Evolutionary conservation across 2,329 filamentous ascomycete species (phyloP).

Genomic region (Aureobasidium vineae): DNA sequence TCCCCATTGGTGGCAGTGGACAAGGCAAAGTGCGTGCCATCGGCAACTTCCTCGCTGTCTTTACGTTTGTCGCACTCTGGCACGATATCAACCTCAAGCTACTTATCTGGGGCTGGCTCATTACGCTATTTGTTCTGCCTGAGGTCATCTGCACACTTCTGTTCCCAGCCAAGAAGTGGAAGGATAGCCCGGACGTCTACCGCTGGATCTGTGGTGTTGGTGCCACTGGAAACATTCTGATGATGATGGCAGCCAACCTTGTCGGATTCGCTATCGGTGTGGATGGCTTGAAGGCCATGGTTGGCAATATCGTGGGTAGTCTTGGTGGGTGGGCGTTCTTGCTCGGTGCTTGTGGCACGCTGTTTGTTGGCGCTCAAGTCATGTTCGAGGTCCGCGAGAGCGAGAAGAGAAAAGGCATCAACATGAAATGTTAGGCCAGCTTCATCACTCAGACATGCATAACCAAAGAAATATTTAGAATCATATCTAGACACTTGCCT

Average conservation of each 20-base stretch:
- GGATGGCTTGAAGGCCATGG: constrained; percentile 76
- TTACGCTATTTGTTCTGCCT: constrained; percentile 89
- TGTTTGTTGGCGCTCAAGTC: constrained; percentile 84
- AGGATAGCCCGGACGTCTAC: constrained; percentile 66
- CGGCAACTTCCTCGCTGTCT: constrained; percentile 76
- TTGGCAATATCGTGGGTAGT: constrained; percentile 71
- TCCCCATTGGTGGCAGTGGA: constrained; percentile 81
- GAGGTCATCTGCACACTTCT: constrained; percentile 70
- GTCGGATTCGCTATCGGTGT: constrained; percentile 92
- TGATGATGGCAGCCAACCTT: constrained; percentile 95
- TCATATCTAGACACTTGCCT: too few species aligned
- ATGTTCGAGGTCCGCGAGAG: constrained; percentile 95
- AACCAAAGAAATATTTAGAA: not conserved
- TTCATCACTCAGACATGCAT: not conserved
- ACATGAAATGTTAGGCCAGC: constrained; percentile 68
- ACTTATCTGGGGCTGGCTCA: constrained; percentile 94
- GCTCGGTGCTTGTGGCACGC: constrained; percentile 62
- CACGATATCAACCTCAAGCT: constrained; percentile 92
- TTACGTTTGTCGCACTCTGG: constrained; percentile 97
- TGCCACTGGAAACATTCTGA: constrained; percentile 77
- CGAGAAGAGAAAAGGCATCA: constrained; percentile 78
- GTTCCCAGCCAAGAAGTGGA: constrained; percentile 74
- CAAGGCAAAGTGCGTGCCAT: constrained; percentile 58
- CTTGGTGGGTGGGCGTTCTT: constrained; percentile 75
- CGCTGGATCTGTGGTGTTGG: constrained; percentile 77